Base-by-base conservation (phyloP, 352 stramenopile species). In the Globisporangium cystogenes region DNA sequence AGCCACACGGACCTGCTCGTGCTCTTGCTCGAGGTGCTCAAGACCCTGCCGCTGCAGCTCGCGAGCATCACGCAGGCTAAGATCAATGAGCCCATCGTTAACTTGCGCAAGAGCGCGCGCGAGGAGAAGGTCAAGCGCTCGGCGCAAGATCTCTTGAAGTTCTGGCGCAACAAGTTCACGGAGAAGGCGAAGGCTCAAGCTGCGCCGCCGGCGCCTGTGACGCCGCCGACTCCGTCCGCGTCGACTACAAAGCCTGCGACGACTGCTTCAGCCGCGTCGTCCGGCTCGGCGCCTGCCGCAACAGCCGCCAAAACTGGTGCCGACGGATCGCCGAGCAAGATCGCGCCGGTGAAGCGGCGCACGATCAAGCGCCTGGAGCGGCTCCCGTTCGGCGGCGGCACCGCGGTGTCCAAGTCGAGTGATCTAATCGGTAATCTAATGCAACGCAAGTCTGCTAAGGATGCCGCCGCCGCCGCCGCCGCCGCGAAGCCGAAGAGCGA, bases 31-130 rank as follows among this genome's bases (percentile, higher is more conserved):
- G 74, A 87, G 62, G 82, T 91, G 53, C 62, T 94, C 46, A 86
- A 92, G 64, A 73, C 72, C 27, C 62, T 94, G 59, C 81, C 83
- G 44, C 69, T 94, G 51, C 76, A 90, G 70, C 80, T 94, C 64
- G 75, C 68, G 65, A 91, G 81, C 69, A 94, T 94, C 67, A 94
- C 83, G 44, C 81, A 92, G 65, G 83, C 83, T 57, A 70, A 71
- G 50, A 94, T 94, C 61, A 94, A 94, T 72, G 81, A 94, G 60
- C 83, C 83, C 41, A 91, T 94, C 67, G 83, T 94, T 51, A 81
- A 90, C 67, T 70, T 94, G 37, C 76, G 79, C 60, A 94, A 94
- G 52, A 81, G 68, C 33, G 78, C 81, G 43, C 68, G 74, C 23
- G 78, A 92, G 62, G 83, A 94, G 49, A 77, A 82, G 20, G 81